These are phyloP conservation scores for Candida broadrunensis DNA, from an alignment of 805 yeast genomes.

Conservation along the genomic window DNA sequence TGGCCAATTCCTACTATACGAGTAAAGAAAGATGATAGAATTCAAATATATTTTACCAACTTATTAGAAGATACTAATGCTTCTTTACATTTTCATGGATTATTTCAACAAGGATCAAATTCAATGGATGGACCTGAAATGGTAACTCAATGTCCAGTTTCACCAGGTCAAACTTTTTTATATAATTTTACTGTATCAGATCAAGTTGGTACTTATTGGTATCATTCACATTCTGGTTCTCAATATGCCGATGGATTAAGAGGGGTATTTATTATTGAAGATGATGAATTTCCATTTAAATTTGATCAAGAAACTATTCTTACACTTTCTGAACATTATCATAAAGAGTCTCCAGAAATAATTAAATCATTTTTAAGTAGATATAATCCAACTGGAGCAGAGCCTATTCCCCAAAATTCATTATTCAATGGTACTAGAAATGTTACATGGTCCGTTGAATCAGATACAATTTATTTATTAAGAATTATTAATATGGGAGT, in stretches of 20 bases:
- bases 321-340: conserved; percentile 87
- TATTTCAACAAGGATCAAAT: conserved; percentile 35
- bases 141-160: conserved; percentile 46
- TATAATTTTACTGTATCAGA: conserved; percentile 37
- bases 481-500: conserved; percentile 87
- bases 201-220: conserved; percentile 54
- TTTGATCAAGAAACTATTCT: conserved; percentile 78
- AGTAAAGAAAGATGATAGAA: conserved; percentile 38
- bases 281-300: conserved; percentile 42
- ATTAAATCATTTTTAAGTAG: conserved; percentile 57
- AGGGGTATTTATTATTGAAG: conserved; percentile 62
- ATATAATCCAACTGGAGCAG: conserved; percentile 96
- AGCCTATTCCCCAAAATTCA: conserved; percentile 85
- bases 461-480: conserved; percentile 79
- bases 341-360: conserved; percentile 52
- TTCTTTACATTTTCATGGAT: conserved; percentile 46
- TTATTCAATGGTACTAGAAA: conserved; percentile 80
- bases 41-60: conserved; percentile 35
- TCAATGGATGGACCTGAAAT: conserved; percentile 46
- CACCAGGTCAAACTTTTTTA: conserved; percentile 35
- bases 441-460: conserved; percentile 74
- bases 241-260: conserved; percentile 80
- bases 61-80: conserved; percentile 30
- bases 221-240: conserved; percentile 74
- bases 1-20: conserved; percentile 44